Conservation (phyloP, 1,139 yeast species). For the Kurtzmaniella quercitrusa region DNA sequence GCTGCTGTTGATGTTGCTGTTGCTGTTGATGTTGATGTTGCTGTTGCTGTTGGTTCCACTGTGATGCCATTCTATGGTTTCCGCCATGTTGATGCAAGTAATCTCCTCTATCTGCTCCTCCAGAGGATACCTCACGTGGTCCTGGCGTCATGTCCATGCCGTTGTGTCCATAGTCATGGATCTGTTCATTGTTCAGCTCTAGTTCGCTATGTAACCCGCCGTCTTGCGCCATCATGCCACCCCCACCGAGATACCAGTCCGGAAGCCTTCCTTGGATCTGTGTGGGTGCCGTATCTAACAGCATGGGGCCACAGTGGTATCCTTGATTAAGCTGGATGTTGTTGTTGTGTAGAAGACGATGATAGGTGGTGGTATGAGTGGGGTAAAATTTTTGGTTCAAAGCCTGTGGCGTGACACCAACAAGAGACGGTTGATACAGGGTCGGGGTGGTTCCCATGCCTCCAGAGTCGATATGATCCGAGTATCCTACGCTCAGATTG, state of each 20-base stretch:
- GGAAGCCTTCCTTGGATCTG: conserved; percentile 1
- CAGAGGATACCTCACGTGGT: background rate
- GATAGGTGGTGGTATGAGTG: conserved; percentile 1
- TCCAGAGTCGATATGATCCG: conserved; percentile 3
- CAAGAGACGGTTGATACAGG: background rate
- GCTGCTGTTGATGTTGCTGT: conserved; percentile 4
- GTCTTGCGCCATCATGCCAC: background rate
- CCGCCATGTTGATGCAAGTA: background rate
- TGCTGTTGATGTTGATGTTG: conserved; percentile 4
- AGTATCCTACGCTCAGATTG: conserved; percentile 1
- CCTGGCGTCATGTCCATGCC: background rate
- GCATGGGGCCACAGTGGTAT: conserved; percentile 1
- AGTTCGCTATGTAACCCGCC: background rate
- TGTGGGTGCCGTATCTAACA: background rate
- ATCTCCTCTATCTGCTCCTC: background rate
- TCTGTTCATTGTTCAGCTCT: background rate
- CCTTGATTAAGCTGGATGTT: background rate
- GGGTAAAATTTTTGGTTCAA: background rate
- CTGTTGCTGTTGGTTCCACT: conserved; percentile 2
- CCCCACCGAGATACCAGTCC: conserved; percentile 1
- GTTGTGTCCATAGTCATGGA: background rate
- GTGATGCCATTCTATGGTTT: background rate
- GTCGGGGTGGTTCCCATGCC: background rate
- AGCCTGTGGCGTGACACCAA: background rate
- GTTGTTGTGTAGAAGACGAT: background rate